These are phyloP conservation scores for Phytophthora hibernalis DNA, from an alignment of 352 stramenopile species.

Conservation along the genomic window DNA sequence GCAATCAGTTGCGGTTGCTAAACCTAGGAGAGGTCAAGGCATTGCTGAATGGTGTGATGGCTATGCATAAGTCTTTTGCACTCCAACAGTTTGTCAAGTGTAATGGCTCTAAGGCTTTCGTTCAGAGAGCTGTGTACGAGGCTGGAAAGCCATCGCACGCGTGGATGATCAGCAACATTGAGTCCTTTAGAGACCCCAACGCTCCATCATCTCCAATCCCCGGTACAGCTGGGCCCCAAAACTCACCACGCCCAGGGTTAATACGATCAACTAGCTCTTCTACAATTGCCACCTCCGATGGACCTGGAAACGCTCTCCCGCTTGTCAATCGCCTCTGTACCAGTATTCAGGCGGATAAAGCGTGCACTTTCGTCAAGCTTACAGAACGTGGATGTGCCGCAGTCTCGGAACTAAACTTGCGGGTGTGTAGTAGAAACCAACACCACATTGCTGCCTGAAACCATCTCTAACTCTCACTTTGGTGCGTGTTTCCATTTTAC, in stretches of 20 bases:
- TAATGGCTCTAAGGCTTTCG: slow-evolving; percentile 77
- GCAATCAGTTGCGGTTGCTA: slow-evolving; percentile 74
- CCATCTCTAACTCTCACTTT: not conserved
- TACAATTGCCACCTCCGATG: slow-evolving; percentile 16
- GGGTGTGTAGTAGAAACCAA: slow-evolving; percentile 45
- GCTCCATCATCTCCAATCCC: slow-evolving; percentile 9
- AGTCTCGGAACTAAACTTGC: slow-evolving; percentile 73
- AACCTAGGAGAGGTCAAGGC: slow-evolving; percentile 72
- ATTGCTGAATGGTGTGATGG: slow-evolving; percentile 67
- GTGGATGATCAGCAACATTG: slow-evolving; percentile 87
- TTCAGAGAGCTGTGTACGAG: slow-evolving; percentile 75
- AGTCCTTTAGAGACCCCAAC: slow-evolving; percentile 48
- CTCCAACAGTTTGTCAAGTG: slow-evolving; percentile 77
- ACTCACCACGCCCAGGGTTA: slow-evolving; percentile 18
- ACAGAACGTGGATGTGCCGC: slow-evolving; percentile 71
- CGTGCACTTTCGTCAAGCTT: slow-evolving; percentile 83
- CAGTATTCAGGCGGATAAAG: slow-evolving; percentile 65
- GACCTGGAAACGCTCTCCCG: slow-evolving; percentile 20
- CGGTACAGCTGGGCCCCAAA: slow-evolving; percentile 15
- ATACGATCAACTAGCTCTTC: slow-evolving; percentile 22
- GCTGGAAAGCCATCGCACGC: slow-evolving; percentile 60
- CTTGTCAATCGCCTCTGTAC: slow-evolving; percentile 69
- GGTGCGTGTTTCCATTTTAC: not conserved
- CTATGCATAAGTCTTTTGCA: slow-evolving; percentile 71
- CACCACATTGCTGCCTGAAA: not conserved